Conservation (phyloP, 129 eudicot genomes). For the Daucus carota region DH1_v3.0 NC_030382.2:58927001-58927500, state of each 20-base stretch:
- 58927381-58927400: slow-evolving; percentile 27
- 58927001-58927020: slow-evolving; percentile 14
- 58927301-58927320: slow-evolving; percentile 32
- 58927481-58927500: slow-evolving; percentile 25
- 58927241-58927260: slow-evolving; percentile 41
- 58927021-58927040: slow-evolving; percentile 7
- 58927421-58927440: slow-evolving; percentile 31
- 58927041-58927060: slow-evolving; percentile 12
- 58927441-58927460: slow-evolving; percentile 28
- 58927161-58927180: slow-evolving; percentile 20
- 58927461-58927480: slow-evolving; percentile 25
- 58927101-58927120: slow-evolving; percentile 27
- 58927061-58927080: slow-evolving; percentile 64
- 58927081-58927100: slow-evolving; percentile 25
- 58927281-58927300: slow-evolving; percentile 23
- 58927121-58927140: slow-evolving; percentile 21
- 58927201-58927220: slow-evolving; percentile 47
- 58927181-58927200: slow-evolving; percentile 35
- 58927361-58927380: slow-evolving; percentile 36
- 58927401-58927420: slow-evolving; percentile 35
- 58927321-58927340: slow-evolving; percentile 23
- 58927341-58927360: slow-evolving; percentile 30
- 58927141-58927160: slow-evolving; percentile 29
- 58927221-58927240: slow-evolving; percentile 28
- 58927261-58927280: slow-evolving; percentile 43